These are phyloP conservation scores for Aspergillus calidoustus DNA, from an alignment of 2,329 filamentous ascomycete genomes.

Conservation along the genomic window DNA sequence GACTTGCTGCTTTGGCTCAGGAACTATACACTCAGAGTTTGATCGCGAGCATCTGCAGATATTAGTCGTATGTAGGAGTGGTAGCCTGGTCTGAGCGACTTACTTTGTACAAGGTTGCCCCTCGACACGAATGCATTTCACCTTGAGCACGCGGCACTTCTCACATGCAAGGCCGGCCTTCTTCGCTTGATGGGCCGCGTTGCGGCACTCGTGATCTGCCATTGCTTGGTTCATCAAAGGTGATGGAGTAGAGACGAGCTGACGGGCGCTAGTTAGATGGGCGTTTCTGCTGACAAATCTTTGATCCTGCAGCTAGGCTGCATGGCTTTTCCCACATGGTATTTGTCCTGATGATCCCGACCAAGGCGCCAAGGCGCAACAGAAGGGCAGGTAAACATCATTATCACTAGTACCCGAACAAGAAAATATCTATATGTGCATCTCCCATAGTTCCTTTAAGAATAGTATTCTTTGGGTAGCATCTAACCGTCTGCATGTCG, in stretches of 20 bases:
- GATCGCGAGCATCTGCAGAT: not conserved
- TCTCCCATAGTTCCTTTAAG: too few species aligned
- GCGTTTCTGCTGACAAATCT: not conserved
- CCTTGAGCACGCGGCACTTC: conserved; percentile 10
- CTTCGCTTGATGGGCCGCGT: not conserved
- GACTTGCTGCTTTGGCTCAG: not conserved
- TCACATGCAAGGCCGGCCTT: conserved; percentile 1
- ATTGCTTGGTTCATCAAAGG: not conserved
- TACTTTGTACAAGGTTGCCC: conserved; percentile 7
- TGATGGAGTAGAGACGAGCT: not conserved
- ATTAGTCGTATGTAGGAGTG: not conserved
- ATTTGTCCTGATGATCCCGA: too few species aligned
- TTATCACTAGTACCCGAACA: too few species aligned
- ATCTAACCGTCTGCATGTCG: too few species aligned
- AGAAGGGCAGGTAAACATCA: too few species aligned
- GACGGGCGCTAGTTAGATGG: not conserved
- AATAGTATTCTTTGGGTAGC: too few species aligned
- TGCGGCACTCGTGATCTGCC: not conserved
- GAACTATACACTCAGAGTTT: conserved; percentile 3
- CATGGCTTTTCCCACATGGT: too few species aligned
- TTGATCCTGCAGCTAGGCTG: not conserved
- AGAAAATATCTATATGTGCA: too few species aligned
- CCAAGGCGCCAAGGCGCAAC: too few species aligned
- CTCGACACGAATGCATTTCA: conserved; percentile 7
- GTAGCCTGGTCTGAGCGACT: not conserved